Percentiles rank a stretch among this genome's conserved stretches.
Evolutionary conservation across 129 eudicot genomes (phyloP).

Genomic region (Daucus carota): DNA sequence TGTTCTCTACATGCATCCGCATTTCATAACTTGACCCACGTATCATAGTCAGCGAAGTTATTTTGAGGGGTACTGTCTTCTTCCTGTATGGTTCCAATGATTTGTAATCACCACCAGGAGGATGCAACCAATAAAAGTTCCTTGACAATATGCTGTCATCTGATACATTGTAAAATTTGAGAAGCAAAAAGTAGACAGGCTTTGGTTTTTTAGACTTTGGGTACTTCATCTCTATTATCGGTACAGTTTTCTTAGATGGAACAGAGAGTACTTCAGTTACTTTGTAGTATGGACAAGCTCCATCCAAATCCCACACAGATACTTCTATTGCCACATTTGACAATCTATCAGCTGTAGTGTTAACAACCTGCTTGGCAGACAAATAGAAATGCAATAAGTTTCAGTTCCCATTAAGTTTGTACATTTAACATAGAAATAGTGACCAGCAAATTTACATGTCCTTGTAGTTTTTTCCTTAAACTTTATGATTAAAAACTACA

Average conservation of each 20-base stretch:
- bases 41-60: slow-evolving; percentile 49
- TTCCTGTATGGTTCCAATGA: slow-evolving; percentile 69
- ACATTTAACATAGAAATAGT: neutral
- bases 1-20: slow-evolving; percentile 53
- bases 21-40: slow-evolving; percentile 67
- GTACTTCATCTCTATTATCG: slow-evolving; percentile 67
- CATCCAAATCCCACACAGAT: slow-evolving; percentile 93
- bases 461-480: neutral
- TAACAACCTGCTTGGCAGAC: slow-evolving; percentile 55
- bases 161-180: slow-evolving; percentile 63
- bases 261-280: slow-evolving; percentile 51
- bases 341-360: slow-evolving; percentile 62
- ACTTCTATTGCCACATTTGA: slow-evolving; percentile 76
- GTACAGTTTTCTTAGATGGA: slow-evolving; percentile 54
- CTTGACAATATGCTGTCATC: slow-evolving; percentile 65
- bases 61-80: slow-evolving; percentile 58
- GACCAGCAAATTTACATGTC: neutral
- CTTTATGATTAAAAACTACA: neutral
- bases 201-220: slow-evolving; percentile 63
- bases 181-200: slow-evolving; percentile 86
- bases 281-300: slow-evolving; percentile 72
- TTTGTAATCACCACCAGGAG: slow-evolving; percentile 68
- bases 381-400: neutral
- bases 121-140: slow-evolving; percentile 91
- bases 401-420: neutral